phyloP scores from a whole-genome alignment of 2,329 filamentous ascomycete species.

The Endothia cerciana region DNA sequence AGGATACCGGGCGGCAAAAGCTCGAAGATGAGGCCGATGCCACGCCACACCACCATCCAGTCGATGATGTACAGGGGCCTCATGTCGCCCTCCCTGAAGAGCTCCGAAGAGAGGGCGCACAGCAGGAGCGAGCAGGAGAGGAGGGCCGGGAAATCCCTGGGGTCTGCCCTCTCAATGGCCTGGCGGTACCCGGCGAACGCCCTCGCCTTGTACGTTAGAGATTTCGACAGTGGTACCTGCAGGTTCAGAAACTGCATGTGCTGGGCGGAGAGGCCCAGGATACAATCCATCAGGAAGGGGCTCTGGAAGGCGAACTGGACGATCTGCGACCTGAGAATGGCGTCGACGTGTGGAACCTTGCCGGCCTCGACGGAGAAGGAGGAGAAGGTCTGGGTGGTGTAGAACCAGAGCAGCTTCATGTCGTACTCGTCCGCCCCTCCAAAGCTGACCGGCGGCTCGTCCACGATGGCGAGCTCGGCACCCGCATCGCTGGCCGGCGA shows the following conservation, averaged over 20 bases:
- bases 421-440: slow-evolving; percentile 44
- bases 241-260: slow-evolving; percentile 50
- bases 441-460: slow-evolving; percentile 44
- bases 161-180: slow-evolving; percentile 53
- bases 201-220: slow-evolving; percentile 50
- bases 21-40: slow-evolving; percentile 54
- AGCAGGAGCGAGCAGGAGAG: slow-evolving; percentile 56
- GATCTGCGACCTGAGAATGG: slow-evolving; percentile 51
- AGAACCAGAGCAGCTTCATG: slow-evolving; percentile 61
- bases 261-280: slow-evolving; percentile 56
- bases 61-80: slow-evolving; percentile 55
- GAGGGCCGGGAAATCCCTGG: slow-evolving; percentile 53
- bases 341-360: slow-evolving; percentile 41
- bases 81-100: slow-evolving; percentile 52
- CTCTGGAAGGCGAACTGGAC: slow-evolving; percentile 55
- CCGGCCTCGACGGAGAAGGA: slow-evolving; percentile 50
- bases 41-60: slow-evolving; percentile 61
- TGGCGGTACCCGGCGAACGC: slow-evolving; percentile 56
- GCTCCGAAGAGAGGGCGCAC: slow-evolving; percentile 53
- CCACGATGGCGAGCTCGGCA: slow-evolving; percentile 37
- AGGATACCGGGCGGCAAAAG: slow-evolving; percentile 40
- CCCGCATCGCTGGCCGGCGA: slow-evolving; percentile 27
- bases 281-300: slow-evolving; percentile 58
- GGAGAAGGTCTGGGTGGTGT: slow-evolving; percentile 49
- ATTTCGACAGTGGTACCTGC: slow-evolving; percentile 44